These are phyloP conservation scores for Garcileccinum viscosum DNA, from an alignment of 1,284 basidiomycete species.

Conservation along the genomic window DNA sequence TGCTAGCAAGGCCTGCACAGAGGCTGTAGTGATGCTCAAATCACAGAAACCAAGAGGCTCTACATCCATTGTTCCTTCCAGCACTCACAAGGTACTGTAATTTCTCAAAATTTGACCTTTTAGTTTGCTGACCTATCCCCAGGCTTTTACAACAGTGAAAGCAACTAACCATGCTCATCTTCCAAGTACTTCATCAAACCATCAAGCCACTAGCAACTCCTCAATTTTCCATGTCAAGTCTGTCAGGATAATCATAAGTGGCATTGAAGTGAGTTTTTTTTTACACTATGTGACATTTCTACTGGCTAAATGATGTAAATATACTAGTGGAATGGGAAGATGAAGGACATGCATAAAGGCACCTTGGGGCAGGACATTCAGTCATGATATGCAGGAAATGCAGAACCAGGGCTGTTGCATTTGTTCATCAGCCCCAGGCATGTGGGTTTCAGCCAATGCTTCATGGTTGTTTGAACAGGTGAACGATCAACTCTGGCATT, in stretches of 20 bases:
- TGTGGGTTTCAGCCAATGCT: neutral
- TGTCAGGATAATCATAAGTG: neutral
- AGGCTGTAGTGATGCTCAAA: neutral
- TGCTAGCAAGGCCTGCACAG: neutral
- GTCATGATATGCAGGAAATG: neutral
- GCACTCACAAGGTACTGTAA: neutral
- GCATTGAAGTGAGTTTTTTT: neutral
- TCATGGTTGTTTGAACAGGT: neutral
- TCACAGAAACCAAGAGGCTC: neutral
- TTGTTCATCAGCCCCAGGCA: too few species aligned
- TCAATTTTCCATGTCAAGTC: neutral
- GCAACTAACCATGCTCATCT: neutral
- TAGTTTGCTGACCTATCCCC: neutral
- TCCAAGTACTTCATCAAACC: neutral
- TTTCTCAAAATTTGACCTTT: neutral
- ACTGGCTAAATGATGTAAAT: neutral
- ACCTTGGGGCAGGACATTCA: neutral
- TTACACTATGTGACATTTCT: neutral
- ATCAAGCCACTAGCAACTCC: neutral
- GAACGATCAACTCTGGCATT: neutral
- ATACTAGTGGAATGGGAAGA: neutral
- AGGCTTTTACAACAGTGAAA: neutral
- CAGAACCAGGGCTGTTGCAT: neutral
- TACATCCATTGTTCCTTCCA: neutral
- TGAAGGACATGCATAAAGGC: neutral